These are phyloP conservation scores for Inga oerstediana DNA, from an alignment of 306 rosid genomes.

Conservation along the genomic window DNA sequence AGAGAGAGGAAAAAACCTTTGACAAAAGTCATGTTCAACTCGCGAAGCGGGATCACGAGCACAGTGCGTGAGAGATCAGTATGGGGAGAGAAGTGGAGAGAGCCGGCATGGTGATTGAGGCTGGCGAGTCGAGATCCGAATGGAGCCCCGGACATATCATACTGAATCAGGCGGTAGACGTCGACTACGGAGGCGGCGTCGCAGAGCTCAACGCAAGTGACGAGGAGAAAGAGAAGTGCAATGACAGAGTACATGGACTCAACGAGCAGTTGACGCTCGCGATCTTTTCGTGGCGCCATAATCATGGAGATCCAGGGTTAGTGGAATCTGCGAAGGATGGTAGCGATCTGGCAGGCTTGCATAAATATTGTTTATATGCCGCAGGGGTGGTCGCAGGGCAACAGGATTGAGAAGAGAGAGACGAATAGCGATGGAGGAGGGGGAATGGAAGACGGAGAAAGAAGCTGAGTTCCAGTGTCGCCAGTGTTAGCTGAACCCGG, in stretches of 20 bases:
- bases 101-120: constrained; percentile 91
- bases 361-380: not conserved
- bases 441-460: constrained; percentile 22
- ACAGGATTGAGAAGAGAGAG: not conserved
- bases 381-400: not conserved
- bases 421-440: constrained; percentile 10
- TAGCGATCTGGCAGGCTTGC: constrained; percentile 28
- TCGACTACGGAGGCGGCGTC: constrained; percentile 98
- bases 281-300: constrained; percentile 52
- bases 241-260: constrained; percentile 75
- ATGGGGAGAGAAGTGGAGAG: constrained; percentile 73
- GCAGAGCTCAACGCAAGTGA: constrained; percentile 90
- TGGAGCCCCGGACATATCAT: constrained; percentile 84
- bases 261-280: constrained; percentile 56
- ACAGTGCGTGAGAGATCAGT: constrained; percentile 98
- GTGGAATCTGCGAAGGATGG: constrained; percentile 17
- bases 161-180: constrained; percentile 90
- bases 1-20: constrained; percentile 53
- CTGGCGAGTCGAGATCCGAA: constrained; percentile 95
- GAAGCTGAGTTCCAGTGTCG: not conserved
- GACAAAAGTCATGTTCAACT: constrained; percentile 78
- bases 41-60: constrained; percentile 79
- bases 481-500: not conserved
- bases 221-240: constrained; percentile 71
- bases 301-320: constrained; percentile 51